Percentiles rank a stretch among this genome's conserved stretches.
These are phyloP conservation scores for Acanthamoeba culbertsoni DNA, from an alignment of 208 protist genomes.

Conservation along the genomic window DNA sequence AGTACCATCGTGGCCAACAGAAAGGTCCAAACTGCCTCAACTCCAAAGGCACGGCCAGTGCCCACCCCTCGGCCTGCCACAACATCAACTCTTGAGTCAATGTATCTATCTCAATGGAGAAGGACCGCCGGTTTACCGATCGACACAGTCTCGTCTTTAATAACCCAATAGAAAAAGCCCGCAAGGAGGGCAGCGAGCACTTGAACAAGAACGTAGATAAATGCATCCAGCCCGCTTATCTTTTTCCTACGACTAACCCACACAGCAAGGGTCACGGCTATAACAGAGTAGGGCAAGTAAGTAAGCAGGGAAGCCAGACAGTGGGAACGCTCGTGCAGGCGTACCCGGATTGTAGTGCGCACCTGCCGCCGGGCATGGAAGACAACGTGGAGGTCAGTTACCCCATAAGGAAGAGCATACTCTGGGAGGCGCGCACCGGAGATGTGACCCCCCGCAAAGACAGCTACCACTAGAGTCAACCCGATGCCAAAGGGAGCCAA, in stretches of 20 bases:
- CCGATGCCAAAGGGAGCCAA: background rate
- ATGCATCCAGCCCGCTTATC: background rate
- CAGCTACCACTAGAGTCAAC: background rate
- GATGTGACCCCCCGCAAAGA: background rate
- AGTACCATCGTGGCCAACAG: constrained; percentile 7
- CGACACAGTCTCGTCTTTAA: background rate
- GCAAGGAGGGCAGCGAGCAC: background rate
- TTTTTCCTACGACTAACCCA: background rate
- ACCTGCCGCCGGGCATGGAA: no score
- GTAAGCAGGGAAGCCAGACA: background rate
- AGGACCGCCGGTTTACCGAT: no score
- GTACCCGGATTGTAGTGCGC: background rate
- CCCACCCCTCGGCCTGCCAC: background rate
- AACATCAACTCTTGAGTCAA: background rate
- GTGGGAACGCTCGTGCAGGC: background rate
- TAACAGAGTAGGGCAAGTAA: background rate
- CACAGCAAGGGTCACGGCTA: constrained; percentile 25
- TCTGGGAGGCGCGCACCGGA: background rate
- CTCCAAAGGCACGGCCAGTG: background rate
- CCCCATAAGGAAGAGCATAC: background rate
- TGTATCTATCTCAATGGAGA: background rate
- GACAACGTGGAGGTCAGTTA: no score
- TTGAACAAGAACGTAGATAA: background rate
- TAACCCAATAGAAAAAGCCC: background rate
- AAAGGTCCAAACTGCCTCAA: constrained; percentile 16